Base-by-base conservation (phyloP, 352 stramenopile genomes). In the Lagenidium giganteum region DNA sequence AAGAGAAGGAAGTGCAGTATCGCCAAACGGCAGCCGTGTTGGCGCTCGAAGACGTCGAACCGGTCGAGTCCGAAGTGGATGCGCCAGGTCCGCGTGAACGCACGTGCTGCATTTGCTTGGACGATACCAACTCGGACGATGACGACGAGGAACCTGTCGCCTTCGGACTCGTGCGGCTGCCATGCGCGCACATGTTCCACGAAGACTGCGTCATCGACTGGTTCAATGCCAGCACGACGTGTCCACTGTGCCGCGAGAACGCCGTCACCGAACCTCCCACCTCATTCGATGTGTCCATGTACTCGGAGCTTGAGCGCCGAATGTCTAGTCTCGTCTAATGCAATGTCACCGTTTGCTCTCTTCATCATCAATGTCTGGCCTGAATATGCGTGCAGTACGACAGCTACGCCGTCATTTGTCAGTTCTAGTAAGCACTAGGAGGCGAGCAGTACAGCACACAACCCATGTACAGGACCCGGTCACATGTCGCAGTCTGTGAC, bases 151-250 rank as follows among this genome's bases (percentile, higher is more conserved):
- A 31, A 14, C 56, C 63, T 4, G 57, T 54, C 18, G 60, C 66
- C n/a, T 46, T 75, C 20, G 67, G 61, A 32, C 66, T 82, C 51
- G 73, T 86, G 21, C 54, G 62, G 42, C 47, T 90, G n/a, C 67
- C 71, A 17, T 90, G 77, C 41, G 52, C 39, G 13, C 77, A 90
- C 44, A 61, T 73, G 27, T 90, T 86, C 45, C 77, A 90, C 48
- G 74, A 90, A 60, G 71, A 86, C 63, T 90, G 77, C 28, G 64
- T 87, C 21, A 72, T 87, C 34, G 61, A 80, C 48, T 90, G 77
- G 77, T 84, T 87, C 44, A 80, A 78, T 38, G 65, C 69, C 2
- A 85, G 69, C 42, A 74, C 63, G 29, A 86, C 73, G 0, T 90
- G 77, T 47, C 77, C 77, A 20, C 43, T 87, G 11, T 90, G 77